Conservation (phyloP, 2,329 filamentous ascomycete genomes). For the Elsinoe ampelina region DNA sequence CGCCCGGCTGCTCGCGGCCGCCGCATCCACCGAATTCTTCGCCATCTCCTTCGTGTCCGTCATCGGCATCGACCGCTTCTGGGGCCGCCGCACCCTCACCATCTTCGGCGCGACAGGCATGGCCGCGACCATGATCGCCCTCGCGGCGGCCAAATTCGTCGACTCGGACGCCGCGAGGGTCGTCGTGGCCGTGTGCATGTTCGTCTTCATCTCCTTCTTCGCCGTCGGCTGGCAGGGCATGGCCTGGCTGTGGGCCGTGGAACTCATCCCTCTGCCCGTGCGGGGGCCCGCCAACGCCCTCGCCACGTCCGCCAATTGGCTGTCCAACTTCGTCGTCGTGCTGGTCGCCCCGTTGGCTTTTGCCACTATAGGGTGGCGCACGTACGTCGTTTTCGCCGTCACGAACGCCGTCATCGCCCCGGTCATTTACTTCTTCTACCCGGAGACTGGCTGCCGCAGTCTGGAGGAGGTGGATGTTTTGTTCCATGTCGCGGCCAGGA, state of each 20-base stretch:
- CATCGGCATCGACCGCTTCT: slow-evolving; percentile 31
- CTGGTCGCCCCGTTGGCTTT: slow-evolving; percentile 21
- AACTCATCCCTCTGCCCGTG: slow-evolving; percentile 49
- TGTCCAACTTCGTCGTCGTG: slow-evolving; percentile 43
- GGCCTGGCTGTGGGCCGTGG: slow-evolving; percentile 54
- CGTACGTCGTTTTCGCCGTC: slow-evolving; percentile 29
- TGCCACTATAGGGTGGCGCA: slow-evolving; percentile 21
- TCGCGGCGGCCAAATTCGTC: slow-evolving; percentile 31
- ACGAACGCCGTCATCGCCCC: slow-evolving; percentile 38
- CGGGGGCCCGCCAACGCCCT: slow-evolving; percentile 56
- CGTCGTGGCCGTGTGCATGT: slow-evolving; percentile 60
- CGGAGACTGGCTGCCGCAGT: slow-evolving; percentile 31
- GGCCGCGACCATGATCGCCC: slow-evolving; percentile 30
- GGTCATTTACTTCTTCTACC: slow-evolving; percentile 34
- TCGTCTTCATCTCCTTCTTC: slow-evolving; percentile 55
- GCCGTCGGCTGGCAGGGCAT: slow-evolving; percentile 52
- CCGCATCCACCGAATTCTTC: slow-evolving; percentile 40
- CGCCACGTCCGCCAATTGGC: slow-evolving; percentile 52
- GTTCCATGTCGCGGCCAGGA: slow-evolving; percentile 39
- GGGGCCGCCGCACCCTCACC: slow-evolving; percentile 26
- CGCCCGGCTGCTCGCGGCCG: slow-evolving; percentile 26
- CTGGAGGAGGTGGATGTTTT: slow-evolving; percentile 57
- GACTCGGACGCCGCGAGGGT: slow-evolving; percentile 44
- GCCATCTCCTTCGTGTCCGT: slow-evolving; percentile 42
- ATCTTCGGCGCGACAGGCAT: slow-evolving; percentile 35